Percentiles rank a stretch among this genome's conserved stretches.
These are phyloP conservation scores for Verticillium nubilum DNA, from an alignment of 2,329 filamentous ascomycete species.

Conservation along the genomic window DNA sequence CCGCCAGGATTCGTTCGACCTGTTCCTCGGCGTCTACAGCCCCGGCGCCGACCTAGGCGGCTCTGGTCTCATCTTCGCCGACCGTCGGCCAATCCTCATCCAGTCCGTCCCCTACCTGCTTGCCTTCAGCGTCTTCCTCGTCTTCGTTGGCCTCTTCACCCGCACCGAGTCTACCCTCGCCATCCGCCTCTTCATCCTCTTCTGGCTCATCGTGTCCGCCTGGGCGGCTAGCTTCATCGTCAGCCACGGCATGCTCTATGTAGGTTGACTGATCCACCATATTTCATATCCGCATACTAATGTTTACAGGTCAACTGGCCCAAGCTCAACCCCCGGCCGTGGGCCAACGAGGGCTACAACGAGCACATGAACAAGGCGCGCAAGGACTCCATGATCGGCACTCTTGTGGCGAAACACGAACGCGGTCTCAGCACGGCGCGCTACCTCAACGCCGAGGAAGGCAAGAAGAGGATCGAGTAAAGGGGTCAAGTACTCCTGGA, in stretches of 20 bases:
- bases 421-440: constrained; percentile 77
- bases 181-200: constrained; percentile 72
- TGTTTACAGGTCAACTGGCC: constrained; percentile 85
- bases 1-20: constrained; percentile 88
- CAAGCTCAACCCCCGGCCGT: constrained; percentile 84
- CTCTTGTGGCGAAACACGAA: constrained; percentile 69
- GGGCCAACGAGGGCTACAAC: constrained; percentile 81
- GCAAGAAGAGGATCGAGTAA: constrained; percentile 96
- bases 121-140: constrained; percentile 78
- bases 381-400: constrained; percentile 76
- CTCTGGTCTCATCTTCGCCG: constrained; percentile 66
- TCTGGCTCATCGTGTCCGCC: constrained; percentile 66
- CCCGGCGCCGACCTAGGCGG: constrained; percentile 69
- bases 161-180: constrained; percentile 71
- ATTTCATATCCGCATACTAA: constrained; percentile 9
- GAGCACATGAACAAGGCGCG: constrained; percentile 78
- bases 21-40: constrained; percentile 84
- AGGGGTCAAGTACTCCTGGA: not conserved
- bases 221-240: constrained; percentile 76
- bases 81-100: constrained; percentile 78
- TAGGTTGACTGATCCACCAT: constrained; percentile 46
- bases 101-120: constrained; percentile 92
- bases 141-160: constrained; percentile 70
- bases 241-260: constrained; percentile 85
- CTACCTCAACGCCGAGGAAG: constrained; percentile 85